Evolutionary conservation across 2,329 filamentous ascomycete species (phyloP), one percentile per base, ranked within the genome.

Genomic region (Achaetomium macrosporum): DNA sequence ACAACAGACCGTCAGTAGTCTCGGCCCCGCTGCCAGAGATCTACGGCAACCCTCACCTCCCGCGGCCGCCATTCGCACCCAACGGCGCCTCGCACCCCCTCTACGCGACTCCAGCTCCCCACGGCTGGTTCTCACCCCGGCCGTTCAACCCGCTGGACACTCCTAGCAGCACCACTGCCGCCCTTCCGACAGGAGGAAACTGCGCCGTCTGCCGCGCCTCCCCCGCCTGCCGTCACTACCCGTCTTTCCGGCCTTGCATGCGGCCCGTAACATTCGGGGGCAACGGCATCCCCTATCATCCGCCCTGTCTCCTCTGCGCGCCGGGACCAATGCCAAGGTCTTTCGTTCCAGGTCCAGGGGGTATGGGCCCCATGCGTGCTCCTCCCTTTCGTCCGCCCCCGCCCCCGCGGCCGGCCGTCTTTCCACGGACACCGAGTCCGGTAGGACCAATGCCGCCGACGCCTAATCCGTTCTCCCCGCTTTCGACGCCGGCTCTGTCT

Each of bases 381-480:
- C 40, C 29, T 29, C 30, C 31, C n/a, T n/a, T n/a, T n/a, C n/a
- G n/a, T n/a, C n/a, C 16, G 15, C 30, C 31, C 4, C 42, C 17
- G 42, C 29, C 25, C 12, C 25, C 42, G 15, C 41, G 15, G 25
- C 29, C 41, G 25, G 25, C 25, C 25, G 25, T 4, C 25, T 25
- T 25, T 25, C 25, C 25, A 25, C 25, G 25, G 25, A 25, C 7
- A 4, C 25, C 25, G 25, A 25, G 25, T 25, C 25, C 25, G 25
- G 25, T 25, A 25, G 25, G 25, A 7, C 25, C 25, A 7, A 25
- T 40, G 16, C 51, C 51, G 30, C 46, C 51, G 15, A 46, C 51
- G 45, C 51, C 51, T 19, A 53, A 53, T 10, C 51, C 51, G 19
- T 53, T 45, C 13, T 49, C 51, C 15, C 46, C 46, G 13, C 42